Conservation (phyloP, 345 rosid genomes). For the Barbarea vulgaris region DNA sequence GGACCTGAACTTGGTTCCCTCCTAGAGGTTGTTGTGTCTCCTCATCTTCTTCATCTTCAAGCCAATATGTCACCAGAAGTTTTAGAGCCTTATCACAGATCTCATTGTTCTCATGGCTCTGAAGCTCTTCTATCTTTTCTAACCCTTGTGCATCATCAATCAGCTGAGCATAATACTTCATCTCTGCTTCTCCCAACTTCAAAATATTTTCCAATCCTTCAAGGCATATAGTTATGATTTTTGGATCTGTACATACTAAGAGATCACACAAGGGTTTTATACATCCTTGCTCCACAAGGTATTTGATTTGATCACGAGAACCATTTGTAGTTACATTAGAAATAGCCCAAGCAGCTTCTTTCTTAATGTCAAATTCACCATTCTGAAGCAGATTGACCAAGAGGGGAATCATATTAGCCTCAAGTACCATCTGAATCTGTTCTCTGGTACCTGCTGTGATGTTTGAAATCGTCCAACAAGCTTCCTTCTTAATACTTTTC, state of each 20-base stretch:
- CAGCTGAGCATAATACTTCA: background rate
- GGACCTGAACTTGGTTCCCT: too few species aligned
- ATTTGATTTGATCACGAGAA: background rate
- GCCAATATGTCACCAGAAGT: background rate
- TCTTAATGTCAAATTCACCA: background rate
- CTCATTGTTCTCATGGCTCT: background rate
- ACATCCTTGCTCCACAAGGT: background rate
- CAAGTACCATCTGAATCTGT: background rate
- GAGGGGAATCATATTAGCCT: background rate
- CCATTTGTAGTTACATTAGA: background rate
- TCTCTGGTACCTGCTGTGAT: background rate
- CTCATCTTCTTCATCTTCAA: background rate
- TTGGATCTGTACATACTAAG: background rate
- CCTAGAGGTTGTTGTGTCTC: background rate
- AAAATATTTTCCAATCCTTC: background rate
- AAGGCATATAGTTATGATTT: background rate
- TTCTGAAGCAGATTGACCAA: background rate
- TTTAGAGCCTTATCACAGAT: background rate
- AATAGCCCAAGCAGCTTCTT: background rate
- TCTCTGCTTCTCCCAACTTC: background rate
- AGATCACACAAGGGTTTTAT: background rate
- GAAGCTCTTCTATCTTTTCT: background rate
- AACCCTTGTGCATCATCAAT: background rate
- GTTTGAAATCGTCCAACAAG: background rate
- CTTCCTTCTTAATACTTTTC: background rate